phyloP scores from a whole-genome alignment of 345 rosid species.

The Eucalyptus tenuipes region DNA sequence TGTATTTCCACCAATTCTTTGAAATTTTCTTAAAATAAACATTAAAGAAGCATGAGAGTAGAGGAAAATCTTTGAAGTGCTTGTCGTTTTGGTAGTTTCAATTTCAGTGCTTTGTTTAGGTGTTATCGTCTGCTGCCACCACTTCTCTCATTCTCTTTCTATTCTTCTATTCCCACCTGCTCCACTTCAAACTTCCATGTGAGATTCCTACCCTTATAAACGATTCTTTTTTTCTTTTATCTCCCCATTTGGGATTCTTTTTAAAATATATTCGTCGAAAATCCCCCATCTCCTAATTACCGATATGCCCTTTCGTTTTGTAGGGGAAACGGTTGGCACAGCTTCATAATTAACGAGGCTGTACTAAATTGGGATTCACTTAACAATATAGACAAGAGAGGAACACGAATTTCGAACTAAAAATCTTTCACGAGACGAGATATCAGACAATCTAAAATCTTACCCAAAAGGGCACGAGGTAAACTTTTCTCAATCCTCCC shows the following conservation, averaged over 20 bases:
- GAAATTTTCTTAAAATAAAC: background rate
- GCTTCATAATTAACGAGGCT: background rate
- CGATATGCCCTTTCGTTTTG: background rate
- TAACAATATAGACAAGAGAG: rapidly evolving
- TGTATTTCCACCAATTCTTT: background rate
- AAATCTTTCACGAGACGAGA: rapidly evolving
- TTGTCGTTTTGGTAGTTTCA: background rate
- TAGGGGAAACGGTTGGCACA: background rate
- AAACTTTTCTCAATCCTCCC: background rate
- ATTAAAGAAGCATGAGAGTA: background rate
- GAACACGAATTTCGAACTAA: rapidly evolving
- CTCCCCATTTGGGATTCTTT: background rate
- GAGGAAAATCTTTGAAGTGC: background rate
- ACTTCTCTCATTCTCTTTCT: background rate
- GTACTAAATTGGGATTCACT: background rate
- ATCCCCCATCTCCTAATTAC: background rate
- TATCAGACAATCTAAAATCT: background rate
- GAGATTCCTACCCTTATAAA: background rate
- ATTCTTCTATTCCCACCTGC: background rate
- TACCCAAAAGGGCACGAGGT: rapidly evolving
- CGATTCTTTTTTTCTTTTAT: background rate
- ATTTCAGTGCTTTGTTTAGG: background rate
- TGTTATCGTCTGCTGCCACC: background rate
- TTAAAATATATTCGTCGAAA: background rate
- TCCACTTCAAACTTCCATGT: background rate